These are phyloP conservation scores for Saksenaea oblongispora DNA, from an alignment of 371 early-diverging fungal genomes.

Conservation along the genomic window DNA sequence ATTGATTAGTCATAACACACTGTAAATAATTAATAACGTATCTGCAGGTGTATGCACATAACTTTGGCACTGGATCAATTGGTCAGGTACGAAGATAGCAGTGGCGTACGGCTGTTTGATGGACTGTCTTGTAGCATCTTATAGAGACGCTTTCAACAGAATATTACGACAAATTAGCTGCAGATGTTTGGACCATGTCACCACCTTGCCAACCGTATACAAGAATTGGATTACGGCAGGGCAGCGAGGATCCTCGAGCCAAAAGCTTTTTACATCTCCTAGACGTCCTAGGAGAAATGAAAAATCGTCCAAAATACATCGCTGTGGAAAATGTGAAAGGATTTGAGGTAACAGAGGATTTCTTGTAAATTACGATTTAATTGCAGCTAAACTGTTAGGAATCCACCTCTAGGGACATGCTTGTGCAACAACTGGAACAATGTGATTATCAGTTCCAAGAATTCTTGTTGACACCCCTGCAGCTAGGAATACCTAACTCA, in stretches of 20 bases:
- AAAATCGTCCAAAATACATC: conserved; percentile 67
- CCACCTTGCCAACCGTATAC: conserved; percentile 89
- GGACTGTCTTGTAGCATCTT: conserved; percentile 39
- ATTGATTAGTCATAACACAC: neutral
- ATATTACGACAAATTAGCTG: conserved; percentile 62
- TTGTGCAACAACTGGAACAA: conserved; percentile 49
- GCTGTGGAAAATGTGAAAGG: conserved; percentile 86
- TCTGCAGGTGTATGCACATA: conserved; percentile 63
- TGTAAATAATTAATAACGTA: neutral
- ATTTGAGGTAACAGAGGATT: conserved; percentile 60
- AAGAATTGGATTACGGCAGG: conserved; percentile 73
- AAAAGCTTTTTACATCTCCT: conserved; percentile 75
- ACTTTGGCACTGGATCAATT: conserved; percentile 66
- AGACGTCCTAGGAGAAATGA: conserved; percentile 57
- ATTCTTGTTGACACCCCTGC: conserved; percentile 69
- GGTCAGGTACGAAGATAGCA: conserved; percentile 53
- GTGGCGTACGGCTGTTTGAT: conserved; percentile 1
- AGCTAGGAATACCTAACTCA: conserved; percentile 71
- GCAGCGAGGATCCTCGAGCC: conserved; percentile 75
- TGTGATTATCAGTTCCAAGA: conserved; percentile 61
- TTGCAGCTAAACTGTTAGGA: conserved; percentile 23
- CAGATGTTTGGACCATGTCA: conserved; percentile 84
- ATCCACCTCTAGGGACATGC: conserved; percentile 61
- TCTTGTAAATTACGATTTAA: neutral
- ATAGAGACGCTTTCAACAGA: conserved; percentile 69